Base-by-base conservation (phyloP, 225 moss, liverwort and hornwort species). In the Thuidium tamariscinum region DNA sequence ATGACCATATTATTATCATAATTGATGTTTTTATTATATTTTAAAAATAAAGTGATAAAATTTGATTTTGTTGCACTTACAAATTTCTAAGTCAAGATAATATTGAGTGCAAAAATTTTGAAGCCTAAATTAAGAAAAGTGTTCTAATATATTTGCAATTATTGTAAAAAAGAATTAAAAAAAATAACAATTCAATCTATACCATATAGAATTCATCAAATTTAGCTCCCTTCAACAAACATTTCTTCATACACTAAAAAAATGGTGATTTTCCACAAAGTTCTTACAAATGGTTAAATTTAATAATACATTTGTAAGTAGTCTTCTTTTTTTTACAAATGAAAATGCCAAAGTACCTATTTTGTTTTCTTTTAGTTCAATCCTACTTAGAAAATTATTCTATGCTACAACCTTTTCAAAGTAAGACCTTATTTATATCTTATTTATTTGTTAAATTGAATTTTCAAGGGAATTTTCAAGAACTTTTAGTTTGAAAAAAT, bases 191-290 rank as follows among this genome's bases (percentile, higher is more conserved):
- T 70, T 26, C 51, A 51, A 16, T 51, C 2, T 69, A 41, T 15
- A 0, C 5, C 26, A 0, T 9, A 1, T 9, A 42, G 5, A 70
- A 42, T 8, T 26, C 1, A 0, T 14, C 9, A 42, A 25, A 42
- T 70, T 70, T 26, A 70, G 5, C 5, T 69, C 8, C 5, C 8
- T 41, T 41, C 14, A 16, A 15, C 2, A 15, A 9, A 0, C 15
- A 8, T 41, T 15, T 42, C 3, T 0, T 69, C 9, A 42, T 16
- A 8, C 14, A 39, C 7, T 4, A 39, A 13, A 62, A 67, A 37
- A 37, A 12, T 23, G 2, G 39, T 41, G 5, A 41, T 25, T 25
- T 7, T 25, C 4, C 2, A 7, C 7, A 23, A 39, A 68, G 0
- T 13, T 39, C 0, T 23, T 37, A 13, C 2, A 68, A 13, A 22